These are phyloP conservation scores for Sapria himalayana DNA, from an alignment of 345 rosid genomes.

Conservation along the genomic window DNA sequence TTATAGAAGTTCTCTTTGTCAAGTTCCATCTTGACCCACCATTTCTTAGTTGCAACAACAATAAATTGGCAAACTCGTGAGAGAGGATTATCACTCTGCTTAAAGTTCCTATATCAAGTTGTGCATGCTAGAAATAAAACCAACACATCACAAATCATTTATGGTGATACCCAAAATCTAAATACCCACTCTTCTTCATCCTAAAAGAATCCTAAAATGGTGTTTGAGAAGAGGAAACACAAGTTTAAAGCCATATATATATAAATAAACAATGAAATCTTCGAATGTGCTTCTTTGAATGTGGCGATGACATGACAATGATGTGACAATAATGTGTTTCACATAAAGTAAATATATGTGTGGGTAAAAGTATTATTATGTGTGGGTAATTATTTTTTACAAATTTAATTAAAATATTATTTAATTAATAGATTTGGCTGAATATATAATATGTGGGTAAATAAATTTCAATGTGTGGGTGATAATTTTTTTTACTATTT, in stretches of 20 bases:
- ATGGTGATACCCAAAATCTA: constrained; percentile 85
- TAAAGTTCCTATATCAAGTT: constrained; percentile 58
- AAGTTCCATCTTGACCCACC: constrained; percentile 20
- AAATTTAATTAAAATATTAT: too few relatives aligned
- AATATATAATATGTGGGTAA: too few relatives aligned
- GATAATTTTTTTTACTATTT: too few relatives aligned
- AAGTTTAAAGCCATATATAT: constrained; percentile 84
- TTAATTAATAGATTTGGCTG: too few relatives aligned
- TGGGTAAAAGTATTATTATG: too few relatives aligned
- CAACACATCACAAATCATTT: constrained; percentile 58
- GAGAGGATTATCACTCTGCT: constrained; percentile 74
- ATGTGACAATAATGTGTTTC: too few relatives aligned
- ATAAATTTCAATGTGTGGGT: too few relatives aligned
- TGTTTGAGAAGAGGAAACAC: constrained; percentile 91
- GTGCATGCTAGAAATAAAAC: constrained; percentile 60
- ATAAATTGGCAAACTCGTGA: constrained; percentile 71
- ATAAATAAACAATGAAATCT: constrained; percentile 88
- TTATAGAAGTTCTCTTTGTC: constrained; percentile 26
- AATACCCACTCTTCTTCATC: constrained; percentile 88
- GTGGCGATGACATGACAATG: too few relatives aligned
- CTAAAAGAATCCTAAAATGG: constrained; percentile 70
- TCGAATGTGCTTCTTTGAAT: constrained; percentile 68
- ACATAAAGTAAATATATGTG: too few relatives aligned
- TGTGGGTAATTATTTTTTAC: too few relatives aligned
- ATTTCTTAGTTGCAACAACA: constrained; percentile 59